These are phyloP conservation scores for Mycena venus DNA, from an alignment of 768 basidiomycete genomes.

Conservation along the genomic window DNA sequence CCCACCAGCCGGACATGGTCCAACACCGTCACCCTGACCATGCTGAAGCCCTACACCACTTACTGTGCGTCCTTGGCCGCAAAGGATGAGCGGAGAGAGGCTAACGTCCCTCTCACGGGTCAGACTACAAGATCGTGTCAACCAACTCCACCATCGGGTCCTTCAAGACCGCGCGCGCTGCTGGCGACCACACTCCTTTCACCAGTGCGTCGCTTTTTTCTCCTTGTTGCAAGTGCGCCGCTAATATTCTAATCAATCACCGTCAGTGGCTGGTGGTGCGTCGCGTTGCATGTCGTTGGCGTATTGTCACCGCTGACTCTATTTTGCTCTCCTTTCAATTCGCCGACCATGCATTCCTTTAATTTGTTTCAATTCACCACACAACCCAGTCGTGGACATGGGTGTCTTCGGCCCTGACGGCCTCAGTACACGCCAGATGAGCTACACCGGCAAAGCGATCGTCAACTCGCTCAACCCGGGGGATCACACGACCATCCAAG, in stretches of 20 bases:
- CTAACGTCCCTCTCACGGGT: background rate
- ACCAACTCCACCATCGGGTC: constrained; percentile 14
- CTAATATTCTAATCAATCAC: constrained; percentile 4
- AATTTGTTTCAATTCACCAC: background rate
- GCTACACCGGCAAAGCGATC: constrained; percentile 13
- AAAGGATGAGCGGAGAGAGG: constrained; percentile 10
- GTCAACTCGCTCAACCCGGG: constrained; percentile 8
- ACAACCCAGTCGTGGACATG: constrained; percentile 12
- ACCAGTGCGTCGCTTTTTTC: constrained; percentile 11
- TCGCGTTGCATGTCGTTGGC: constrained; percentile 10
- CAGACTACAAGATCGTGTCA: constrained; percentile 4
- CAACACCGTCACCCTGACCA: constrained; percentile 19
- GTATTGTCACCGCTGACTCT: background rate
- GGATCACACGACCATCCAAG: constrained; percentile 15
- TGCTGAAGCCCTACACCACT: constrained; percentile 7
- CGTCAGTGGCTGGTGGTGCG: constrained; percentile 13
- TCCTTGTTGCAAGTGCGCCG: background rate
- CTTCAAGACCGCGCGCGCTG: constrained; percentile 18
- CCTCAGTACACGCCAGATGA: constrained; percentile 18
- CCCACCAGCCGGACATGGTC: constrained; percentile 18
- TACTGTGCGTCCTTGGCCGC: constrained; percentile 11
- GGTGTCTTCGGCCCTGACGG: constrained; percentile 16
- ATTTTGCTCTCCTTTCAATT: constrained; percentile 14
- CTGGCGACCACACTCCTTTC: constrained; percentile 12
- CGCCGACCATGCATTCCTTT: constrained; percentile 5